Percentiles rank a stretch among this genome's conserved stretches.
These are phyloP conservation scores for Erodium trifolium DNA, from an alignment of 441 rosid genomes.

Conservation along the genomic window DNA sequence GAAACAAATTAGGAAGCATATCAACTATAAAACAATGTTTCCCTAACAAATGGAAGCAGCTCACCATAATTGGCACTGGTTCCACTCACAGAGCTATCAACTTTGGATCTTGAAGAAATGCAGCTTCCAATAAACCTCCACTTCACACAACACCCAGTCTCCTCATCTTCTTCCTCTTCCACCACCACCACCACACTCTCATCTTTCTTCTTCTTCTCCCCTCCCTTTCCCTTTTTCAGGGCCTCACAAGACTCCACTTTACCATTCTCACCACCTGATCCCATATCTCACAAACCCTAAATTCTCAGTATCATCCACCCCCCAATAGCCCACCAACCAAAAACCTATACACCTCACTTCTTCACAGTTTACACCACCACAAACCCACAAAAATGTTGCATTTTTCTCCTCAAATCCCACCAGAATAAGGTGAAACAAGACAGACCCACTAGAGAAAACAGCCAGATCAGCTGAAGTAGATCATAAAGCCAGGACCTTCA, in stretches of 20 bases:
- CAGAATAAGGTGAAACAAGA: slow-evolving; percentile 7
- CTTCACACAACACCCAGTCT: slow-evolving; percentile 35
- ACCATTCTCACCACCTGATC: slow-evolving; percentile 24
- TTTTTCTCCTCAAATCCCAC: slow-evolving; percentile 15
- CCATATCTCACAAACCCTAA: slow-evolving; percentile 22
- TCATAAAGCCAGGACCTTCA: slow-evolving; percentile 13
- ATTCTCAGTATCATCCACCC: neutral
- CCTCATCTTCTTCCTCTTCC: slow-evolving; percentile 7
- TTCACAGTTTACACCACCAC: neutral
- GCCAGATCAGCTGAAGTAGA: slow-evolving; percentile 29
- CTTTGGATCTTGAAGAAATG: slow-evolving; percentile 31
- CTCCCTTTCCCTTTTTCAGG: slow-evolving; percentile 21
- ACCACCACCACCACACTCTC: slow-evolving; percentile 18
- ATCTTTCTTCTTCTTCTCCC: slow-evolving; percentile 18
- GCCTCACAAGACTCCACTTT: slow-evolving; percentile 22
- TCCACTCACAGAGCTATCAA: slow-evolving; percentile 26
- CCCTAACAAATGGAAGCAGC: too few relatives aligned
- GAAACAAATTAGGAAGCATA: too few relatives aligned
- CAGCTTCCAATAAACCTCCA: slow-evolving; percentile 32
- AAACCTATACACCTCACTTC: neutral
- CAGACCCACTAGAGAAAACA: slow-evolving; percentile 21
- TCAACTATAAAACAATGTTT: too few relatives aligned
- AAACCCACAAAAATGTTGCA: slow-evolving; percentile 21
- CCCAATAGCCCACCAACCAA: slow-evolving; percentile 21
- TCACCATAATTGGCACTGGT: slow-evolving; percentile 33